Base-by-base conservation (phyloP, 768 basidiomycete genomes). In the Rhodotorula taiwanensis region DNA sequence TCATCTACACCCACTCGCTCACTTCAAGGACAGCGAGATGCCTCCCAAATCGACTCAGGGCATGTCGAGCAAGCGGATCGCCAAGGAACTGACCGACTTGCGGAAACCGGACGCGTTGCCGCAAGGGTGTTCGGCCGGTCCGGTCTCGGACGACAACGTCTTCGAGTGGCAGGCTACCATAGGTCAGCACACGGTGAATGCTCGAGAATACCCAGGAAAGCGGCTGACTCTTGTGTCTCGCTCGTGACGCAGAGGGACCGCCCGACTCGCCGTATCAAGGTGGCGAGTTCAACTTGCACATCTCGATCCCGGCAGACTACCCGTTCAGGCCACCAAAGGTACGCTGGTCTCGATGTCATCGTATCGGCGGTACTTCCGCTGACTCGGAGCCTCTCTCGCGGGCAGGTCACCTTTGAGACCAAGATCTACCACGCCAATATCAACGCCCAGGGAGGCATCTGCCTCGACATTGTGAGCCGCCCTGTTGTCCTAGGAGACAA, bases 361-460 rank as follows among this genome's bases (percentile, higher is more conserved):
- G 9, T 9, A 10, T 39, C 36, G 36, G 36, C 36, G 36, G 16
- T 10, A 39, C 10, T n/a, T n/a, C n/a, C 9, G 36, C 36, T 39
- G 36, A 39, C 36, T 9, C 10, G 36, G 36, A 39, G 10, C 10
- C 20, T 10, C 43, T 44, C n/a, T n/a, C n/a, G n/a, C n/a, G 36
- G 10, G 36, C 36, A 58, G 36, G 70, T 69, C 39, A 31, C 27
- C 6, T 72, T 70, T 58, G 28, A 27, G 55, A 70, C 70, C 36
- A 60, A 60, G 58, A 60, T 65, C 49, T 70, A 70, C 57, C 68
- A 70, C 48, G 44, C 52, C 50, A 70, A 70, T 55, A 62, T 70
- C 60, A 70, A 70, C 57, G 28, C 48, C 3, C 58, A 66, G n/a
- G 69, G 69, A 14, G 69, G 64, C 10, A 67, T 72, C 54, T 72